These are phyloP conservation scores for Eimeria acervulina DNA, from an alignment of 169 alveolate species.

Conservation along the genomic window DNA sequence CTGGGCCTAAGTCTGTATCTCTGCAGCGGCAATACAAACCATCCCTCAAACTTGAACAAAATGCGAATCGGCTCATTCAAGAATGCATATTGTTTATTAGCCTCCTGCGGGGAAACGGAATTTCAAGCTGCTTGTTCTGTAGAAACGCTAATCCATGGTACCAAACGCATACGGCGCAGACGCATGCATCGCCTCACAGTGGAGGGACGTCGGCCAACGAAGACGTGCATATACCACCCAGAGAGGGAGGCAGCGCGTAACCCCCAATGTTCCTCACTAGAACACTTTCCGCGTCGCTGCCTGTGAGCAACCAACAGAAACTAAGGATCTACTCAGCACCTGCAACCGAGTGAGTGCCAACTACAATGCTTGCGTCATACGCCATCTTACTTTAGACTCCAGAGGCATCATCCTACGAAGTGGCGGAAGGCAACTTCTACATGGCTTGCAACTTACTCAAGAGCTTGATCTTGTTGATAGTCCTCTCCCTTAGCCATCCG, in stretches of 20 bases:
- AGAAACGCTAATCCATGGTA: background rate
- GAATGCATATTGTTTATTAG: background rate
- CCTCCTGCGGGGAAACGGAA: background rate
- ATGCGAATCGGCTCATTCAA: background rate
- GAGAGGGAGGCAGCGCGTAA: constrained; percentile 71
- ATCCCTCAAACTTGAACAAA: background rate
- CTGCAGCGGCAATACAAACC: constrained; percentile 22
- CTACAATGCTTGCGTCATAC: background rate
- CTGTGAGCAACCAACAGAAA: constrained; percentile 3
- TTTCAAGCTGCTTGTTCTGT: background rate
- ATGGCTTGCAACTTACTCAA: constrained; percentile 33
- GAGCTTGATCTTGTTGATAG: constrained; percentile 78
- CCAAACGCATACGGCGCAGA: background rate
- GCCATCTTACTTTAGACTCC: background rate
- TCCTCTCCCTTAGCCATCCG: constrained; percentile 81
- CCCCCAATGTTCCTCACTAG: constrained; percentile 59
- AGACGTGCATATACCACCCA: constrained; percentile 78
- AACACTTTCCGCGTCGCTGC: constrained; percentile 67
- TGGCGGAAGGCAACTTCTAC: background rate
- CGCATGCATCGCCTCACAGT: background rate
- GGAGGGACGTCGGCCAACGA: constrained; percentile 60
- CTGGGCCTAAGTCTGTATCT: constrained; percentile 73
- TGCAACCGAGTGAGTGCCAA: background rate
- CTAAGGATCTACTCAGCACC: background rate
- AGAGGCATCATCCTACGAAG: background rate